Evolutionary conservation across 2,329 filamentous ascomycete species (phyloP), one percentile per base, ranked within the genome.

Genomic region (Endoconidiophora laricicola): DNA sequence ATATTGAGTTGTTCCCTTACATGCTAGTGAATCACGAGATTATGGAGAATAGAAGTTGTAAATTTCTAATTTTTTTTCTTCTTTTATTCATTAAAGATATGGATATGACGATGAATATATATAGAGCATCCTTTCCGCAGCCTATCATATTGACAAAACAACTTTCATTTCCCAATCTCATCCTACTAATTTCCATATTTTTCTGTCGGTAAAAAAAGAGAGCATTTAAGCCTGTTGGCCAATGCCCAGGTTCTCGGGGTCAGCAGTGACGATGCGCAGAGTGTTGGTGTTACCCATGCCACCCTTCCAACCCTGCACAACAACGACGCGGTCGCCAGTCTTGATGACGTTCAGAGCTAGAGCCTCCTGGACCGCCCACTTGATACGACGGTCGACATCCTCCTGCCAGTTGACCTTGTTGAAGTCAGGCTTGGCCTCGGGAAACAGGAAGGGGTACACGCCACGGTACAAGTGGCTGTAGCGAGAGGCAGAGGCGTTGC

Each of bases 401-500:
- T 96, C 87, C 72, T 98, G 91, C 91, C 91, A 98, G 70, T 93
- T 88, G 61, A 83, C 78, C 67, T 83, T 78, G 65, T 75, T 77
- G 69, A 96, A 98, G 72, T 98, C 86, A 59, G 91, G 91, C 80
- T 96, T 96, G 60, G 72, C 69, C 72, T 94, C 84, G 49, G 82
- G 78, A 76, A 95, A 96, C 61, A 83, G 74, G 83, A 98, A 98
- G 53, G 91, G 91, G 65, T 95, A 98, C 55, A 98, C 90, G 60
- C 91, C 91, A 63, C 91, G 90, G 73, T 95, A 96, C 65, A 98
- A 70, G 68, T 98, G 91, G 58, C 80, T 83, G 68, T 91, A 96
- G 69, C 91, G 78, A 54, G 87, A 83, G 48, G 91, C 86, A 57
- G 76, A 79, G 45, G 79, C 69, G 65, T 83, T 94, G 60, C 91